phyloP scores from a whole-genome alignment of 306 rosid genomes.

The Begonia loranthoides region DNA sequence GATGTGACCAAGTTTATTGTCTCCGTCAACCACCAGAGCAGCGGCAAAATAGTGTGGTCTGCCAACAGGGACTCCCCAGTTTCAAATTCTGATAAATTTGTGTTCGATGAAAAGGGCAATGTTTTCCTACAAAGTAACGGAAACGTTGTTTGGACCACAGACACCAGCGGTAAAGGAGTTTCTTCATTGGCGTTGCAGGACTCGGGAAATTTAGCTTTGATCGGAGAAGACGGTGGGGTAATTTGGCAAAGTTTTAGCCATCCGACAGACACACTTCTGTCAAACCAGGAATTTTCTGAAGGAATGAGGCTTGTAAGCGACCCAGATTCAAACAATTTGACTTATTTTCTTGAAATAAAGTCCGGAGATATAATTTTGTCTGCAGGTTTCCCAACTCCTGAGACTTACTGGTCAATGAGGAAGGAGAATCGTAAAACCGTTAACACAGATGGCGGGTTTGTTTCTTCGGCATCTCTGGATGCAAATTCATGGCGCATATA shows the following conservation, averaged over 20 bases:
- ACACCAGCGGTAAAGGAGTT: slow-evolving; percentile 32
- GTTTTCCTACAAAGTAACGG: slow-evolving; percentile 31
- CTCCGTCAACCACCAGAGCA: slow-evolving; percentile 23
- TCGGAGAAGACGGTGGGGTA: slow-evolving; percentile 21
- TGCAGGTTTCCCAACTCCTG: slow-evolving; percentile 46
- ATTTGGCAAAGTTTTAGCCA: slow-evolving; percentile 80
- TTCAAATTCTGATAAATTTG: slow-evolving; percentile 46
- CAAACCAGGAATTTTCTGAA: slow-evolving; percentile 40
- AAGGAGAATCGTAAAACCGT: slow-evolving; percentile 40
- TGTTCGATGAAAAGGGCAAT: slow-evolving; percentile 48
- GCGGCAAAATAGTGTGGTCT: slow-evolving; percentile 33
- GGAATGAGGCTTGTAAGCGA: slow-evolving; percentile 64
- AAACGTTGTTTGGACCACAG: slow-evolving; percentile 46
- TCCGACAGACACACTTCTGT: slow-evolving; percentile 70
- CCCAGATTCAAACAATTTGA: slow-evolving; percentile 29
- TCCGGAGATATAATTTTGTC: slow-evolving; percentile 54
- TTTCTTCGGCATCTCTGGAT: slow-evolving; percentile 30
- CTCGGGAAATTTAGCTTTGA: slow-evolving; percentile 58
- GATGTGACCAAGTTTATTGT: slow-evolving; percentile 42
- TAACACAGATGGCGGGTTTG: slow-evolving; percentile 31
- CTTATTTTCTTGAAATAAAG: slow-evolving; percentile 52
- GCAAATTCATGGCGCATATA: slow-evolving; percentile 77
- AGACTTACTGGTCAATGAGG: slow-evolving; percentile 75
- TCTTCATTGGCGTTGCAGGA: slow-evolving; percentile 49
- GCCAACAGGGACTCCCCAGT: slow-evolving; percentile 59